Evolutionary conservation across 108 stramenopile genomes (phyloP), one percentile per base, ranked within the genome.

Genomic region (Fragilaria radians): DNA sequence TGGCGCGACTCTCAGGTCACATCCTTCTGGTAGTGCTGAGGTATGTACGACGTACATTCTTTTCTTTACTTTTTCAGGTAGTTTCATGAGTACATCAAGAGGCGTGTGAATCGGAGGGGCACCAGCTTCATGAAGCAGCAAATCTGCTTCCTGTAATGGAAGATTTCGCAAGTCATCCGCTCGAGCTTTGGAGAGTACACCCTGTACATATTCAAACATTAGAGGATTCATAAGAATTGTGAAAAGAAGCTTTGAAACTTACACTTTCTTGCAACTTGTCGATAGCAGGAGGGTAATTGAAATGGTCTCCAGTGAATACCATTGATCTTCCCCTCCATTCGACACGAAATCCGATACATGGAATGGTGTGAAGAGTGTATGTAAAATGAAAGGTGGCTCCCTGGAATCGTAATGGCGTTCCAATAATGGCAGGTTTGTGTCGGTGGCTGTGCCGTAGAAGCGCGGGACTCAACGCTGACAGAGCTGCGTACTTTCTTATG

Each of bases 271-370:
- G 58, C 59, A 94, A 68, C 53, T 56, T 64, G 48, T 66, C 59
- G 19, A 94, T 73, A 5, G 62, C 70, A 11, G 65, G 65, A 1
- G 93, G 93, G 59, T 78, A 83, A 56, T 94, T 91, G 59, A 90
- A 79, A 64, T 90, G 89, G 71, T 94, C 93, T 0, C 86, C 89
- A 28, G 87, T 86, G 57, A 91, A 94, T 9, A 85, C 86, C 50
- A 94, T 88, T 36, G 78, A 78, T 46, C 79, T 70, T 7, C 83
- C 85, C 28, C 85, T 63, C 81, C 85, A 86, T 48, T 82, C 83
- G 4, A 81, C 89, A 54, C 80, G 78, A 62, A 94, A 88, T n/a
- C 87, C 86, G 42, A 94, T 63, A 59, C 92, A 94, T n/a, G 92
- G 92, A 50, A 94, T 88, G 27, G 81, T 83, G 67, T 93, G 92